A percentile compares a stretch with the other conserved stretches of the same genome.
phyloP scores from a whole-genome alignment of 208 protist genomes.

The Borovskyia barvae region DNA sequence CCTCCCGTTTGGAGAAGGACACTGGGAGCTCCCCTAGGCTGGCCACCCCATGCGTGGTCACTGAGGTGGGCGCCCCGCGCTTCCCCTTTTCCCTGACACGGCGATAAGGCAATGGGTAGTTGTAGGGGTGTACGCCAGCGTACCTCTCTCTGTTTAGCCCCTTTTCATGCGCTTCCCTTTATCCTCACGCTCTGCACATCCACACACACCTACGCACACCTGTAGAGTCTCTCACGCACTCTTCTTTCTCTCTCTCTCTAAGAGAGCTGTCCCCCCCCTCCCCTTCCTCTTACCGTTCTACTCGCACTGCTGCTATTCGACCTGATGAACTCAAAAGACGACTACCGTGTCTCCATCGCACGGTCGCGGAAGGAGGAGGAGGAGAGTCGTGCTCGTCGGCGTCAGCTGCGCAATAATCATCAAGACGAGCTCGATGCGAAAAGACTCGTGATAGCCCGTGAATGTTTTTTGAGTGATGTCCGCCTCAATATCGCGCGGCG shows the following conservation, averaged over 20 bases:
- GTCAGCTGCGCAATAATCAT: constrained; percentile 48
- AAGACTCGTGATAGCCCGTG: constrained; percentile 10
- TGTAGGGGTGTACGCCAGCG: too few species aligned
- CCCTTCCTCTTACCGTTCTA: constrained; percentile 6
- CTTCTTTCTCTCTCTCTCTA: too few species aligned
- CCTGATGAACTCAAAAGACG: constrained; percentile 30
- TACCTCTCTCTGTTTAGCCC: neutral
- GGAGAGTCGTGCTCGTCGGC: constrained; percentile 29
- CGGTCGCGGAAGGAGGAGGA: constrained; percentile 30
- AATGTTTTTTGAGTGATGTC: constrained; percentile 26
- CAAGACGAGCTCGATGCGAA: constrained; percentile 25
- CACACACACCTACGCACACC: too few species aligned
- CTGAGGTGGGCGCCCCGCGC: too few species aligned
- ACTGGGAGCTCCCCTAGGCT: too few species aligned
- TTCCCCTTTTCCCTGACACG: too few species aligned
- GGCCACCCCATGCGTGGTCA: too few species aligned
- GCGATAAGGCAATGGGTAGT: too few species aligned
- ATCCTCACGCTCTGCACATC: neutral
- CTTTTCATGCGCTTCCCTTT: neutral
- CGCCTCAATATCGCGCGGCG: constrained; percentile 17
- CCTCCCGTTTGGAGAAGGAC: too few species aligned
- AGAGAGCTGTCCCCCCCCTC: neutral
- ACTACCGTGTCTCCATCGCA: constrained; percentile 35
- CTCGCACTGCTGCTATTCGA: neutral
- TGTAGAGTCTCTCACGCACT: too few species aligned